Conservation (phyloP, 768 basidiomycete genomes). For the Auriscalpium microsporum region DNA sequence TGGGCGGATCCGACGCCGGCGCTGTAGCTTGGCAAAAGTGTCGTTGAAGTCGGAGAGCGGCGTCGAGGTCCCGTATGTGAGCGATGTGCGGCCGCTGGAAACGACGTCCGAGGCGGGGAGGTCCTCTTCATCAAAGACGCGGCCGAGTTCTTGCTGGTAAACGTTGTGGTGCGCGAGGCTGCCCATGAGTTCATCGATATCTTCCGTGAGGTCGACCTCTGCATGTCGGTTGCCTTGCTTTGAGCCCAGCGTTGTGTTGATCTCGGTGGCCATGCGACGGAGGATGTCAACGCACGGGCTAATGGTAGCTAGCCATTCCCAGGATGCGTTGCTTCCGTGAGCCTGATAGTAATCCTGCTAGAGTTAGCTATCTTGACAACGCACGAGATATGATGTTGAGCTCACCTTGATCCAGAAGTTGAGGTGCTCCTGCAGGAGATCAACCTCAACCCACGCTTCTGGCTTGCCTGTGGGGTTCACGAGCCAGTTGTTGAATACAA, state of each 20-base stretch:
- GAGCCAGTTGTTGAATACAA: slow-evolving; percentile 28
- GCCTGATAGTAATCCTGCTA: slow-evolving; percentile 23
- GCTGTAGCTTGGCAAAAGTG: not conserved
- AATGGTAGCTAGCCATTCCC: slow-evolving; percentile 27
- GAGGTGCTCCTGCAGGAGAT: slow-evolving; percentile 27
- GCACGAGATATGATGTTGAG: not conserved
- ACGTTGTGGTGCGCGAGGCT: slow-evolving; percentile 1
- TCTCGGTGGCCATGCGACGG: slow-evolving; percentile 16
- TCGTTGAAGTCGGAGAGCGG: not conserved
- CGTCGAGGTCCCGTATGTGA: not conserved
- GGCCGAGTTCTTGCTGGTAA: not conserved
- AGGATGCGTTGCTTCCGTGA: slow-evolving; percentile 26
- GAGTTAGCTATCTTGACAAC: too few relatives aligned
- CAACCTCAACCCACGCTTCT: slow-evolving; percentile 20
- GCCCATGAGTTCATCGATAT: slow-evolving; percentile 18
- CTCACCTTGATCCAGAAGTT: slow-evolving; percentile 28
- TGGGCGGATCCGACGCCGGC: not conserved
- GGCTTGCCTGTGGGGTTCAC: slow-evolving; percentile 20
- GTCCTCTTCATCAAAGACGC: not conserved
- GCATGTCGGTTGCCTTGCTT: slow-evolving; percentile 26
- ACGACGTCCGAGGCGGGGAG: not conserved
- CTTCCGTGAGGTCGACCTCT: slow-evolving; percentile 20
- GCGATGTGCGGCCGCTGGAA: not conserved
- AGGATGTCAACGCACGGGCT: slow-evolving; percentile 24
- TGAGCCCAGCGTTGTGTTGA: slow-evolving; percentile 21